Evolutionary conservation across 148 eudicot species (phyloP).

Genomic region (Linanthus parryae): DNA sequence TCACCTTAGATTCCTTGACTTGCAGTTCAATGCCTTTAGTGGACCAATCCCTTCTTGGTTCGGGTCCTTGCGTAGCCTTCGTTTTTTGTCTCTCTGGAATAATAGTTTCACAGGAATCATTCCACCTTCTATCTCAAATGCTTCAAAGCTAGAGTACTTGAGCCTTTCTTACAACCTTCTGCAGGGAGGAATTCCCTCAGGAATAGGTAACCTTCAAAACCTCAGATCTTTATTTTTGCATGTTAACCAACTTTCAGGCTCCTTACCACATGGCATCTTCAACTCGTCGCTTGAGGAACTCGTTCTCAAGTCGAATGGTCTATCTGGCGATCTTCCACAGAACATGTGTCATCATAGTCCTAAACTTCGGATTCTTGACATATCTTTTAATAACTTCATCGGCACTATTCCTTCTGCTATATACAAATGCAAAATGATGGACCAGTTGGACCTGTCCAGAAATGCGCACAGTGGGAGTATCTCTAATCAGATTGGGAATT

Average conservation of each 20-base stretch:
- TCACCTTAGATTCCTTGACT: no score
- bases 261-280: not conserved
- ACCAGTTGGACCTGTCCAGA: no score
- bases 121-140: not conserved
- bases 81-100: not conserved
- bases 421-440: no score
- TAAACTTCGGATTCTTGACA: not conserved
- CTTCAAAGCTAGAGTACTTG: not conserved
- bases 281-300: not conserved
- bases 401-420: no score
- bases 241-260: not conserved
- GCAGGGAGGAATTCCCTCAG: slow-evolving; percentile 1
- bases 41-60: no score
- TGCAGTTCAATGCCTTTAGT: no score
- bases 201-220: not conserved
- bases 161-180: not conserved
- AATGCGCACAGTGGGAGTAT: no score
- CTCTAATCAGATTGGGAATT: not conserved
- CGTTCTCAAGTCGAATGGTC: not conserved
- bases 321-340: slow-evolving; percentile 5
- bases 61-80: not conserved
- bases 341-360: not conserved
- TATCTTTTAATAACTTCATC: not conserved
- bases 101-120: not conserved
- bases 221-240: not conserved